Evolutionary conservation across 345 rosid species (phyloP).

Genomic region (Firmiana major): DNA sequence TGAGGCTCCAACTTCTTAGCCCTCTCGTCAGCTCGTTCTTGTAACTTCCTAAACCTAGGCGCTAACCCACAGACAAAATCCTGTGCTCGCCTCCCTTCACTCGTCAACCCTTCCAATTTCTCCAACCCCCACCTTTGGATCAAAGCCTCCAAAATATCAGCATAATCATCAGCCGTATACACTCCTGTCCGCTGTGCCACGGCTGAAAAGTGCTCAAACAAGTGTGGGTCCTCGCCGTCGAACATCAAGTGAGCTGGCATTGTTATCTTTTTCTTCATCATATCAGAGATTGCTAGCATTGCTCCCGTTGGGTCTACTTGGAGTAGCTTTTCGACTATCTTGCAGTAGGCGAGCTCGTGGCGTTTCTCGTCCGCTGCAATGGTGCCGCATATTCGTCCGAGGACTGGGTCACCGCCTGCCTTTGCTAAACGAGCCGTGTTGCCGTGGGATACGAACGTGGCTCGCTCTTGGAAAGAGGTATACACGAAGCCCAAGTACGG

Average conservation of each 20-base stretch:
- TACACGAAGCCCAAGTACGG: conserved; percentile 73
- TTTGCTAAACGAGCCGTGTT: conserved; percentile 70
- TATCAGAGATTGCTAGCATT: conserved; percentile 45
- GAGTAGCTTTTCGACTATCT: conserved; percentile 59
- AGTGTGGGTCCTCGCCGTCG: conserved; percentile 51
- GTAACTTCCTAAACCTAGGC: conserved; percentile 52
- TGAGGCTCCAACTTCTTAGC: conserved; percentile 43
- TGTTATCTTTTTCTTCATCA: conserved; percentile 61
- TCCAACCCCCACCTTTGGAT: conserved; percentile 60
- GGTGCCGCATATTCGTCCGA: conserved; percentile 62
- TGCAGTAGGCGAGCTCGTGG: conserved; percentile 56
- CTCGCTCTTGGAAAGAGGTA: conserved; percentile 88
- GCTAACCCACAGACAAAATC: conserved; percentile 57
- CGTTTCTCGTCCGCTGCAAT: conserved; percentile 76
- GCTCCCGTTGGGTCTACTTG: conserved; percentile 56
- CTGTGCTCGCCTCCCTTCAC: conserved; percentile 56
- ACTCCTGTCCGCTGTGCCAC: conserved; percentile 69
- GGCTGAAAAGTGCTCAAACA: conserved; percentile 57
- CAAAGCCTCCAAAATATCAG: conserved; percentile 59
- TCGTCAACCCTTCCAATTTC: conserved; percentile 53
- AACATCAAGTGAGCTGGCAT: conserved; percentile 75
- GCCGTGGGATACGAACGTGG: conserved; percentile 76
- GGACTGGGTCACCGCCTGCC: conserved; percentile 49
- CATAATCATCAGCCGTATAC: conserved; percentile 64
- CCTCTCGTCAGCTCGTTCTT: conserved; percentile 57